Percentiles rank a stretch among this genome's conserved stretches.
Conservation (phyloP, 208 protist species). For the Acanthamoeba culbertsoni region DNA sequence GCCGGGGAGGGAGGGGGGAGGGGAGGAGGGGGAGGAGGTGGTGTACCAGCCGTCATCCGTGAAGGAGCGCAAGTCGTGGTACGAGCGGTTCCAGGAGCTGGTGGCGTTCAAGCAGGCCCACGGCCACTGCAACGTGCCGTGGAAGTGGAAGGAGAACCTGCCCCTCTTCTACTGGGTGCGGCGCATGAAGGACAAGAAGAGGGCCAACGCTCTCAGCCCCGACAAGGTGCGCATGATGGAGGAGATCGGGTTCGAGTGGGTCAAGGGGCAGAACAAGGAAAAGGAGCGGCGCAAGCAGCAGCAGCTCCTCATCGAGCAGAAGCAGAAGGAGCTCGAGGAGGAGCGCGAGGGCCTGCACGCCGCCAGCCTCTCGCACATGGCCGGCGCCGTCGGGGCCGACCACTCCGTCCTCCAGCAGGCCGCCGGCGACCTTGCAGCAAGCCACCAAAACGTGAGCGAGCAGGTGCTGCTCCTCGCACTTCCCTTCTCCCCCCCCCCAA, state of each 20-base stretch:
- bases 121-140: slow-evolving; percentile 53
- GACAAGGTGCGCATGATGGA: slow-evolving; percentile 34
- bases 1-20: neutral
- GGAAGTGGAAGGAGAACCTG: slow-evolving; percentile 55
- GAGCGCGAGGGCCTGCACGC: slow-evolving; percentile 2
- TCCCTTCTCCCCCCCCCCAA: too few species aligned
- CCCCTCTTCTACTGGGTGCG: slow-evolving; percentile 55
- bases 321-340: slow-evolving; percentile 52
- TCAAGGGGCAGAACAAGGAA: slow-evolving; percentile 60
- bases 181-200: slow-evolving; percentile 47
- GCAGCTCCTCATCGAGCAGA: slow-evolving; percentile 13
- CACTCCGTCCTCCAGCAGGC: neutral
- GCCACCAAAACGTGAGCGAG: too few species aligned
- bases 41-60: slow-evolving; percentile 7
- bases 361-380: neutral
- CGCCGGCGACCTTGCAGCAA: neutral
- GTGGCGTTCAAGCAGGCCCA: slow-evolving; percentile 46
- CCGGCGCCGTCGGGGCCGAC: neutral
- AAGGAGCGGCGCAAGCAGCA: slow-evolving; percentile 51
- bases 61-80: slow-evolving; percentile 51
- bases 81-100: slow-evolving; percentile 40
- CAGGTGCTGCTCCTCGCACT: too few species aligned
- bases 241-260: slow-evolving; percentile 55
- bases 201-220: neutral
- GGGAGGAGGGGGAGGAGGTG: neutral